These are phyloP conservation scores for Sanghuangporus weigelae DNA, from an alignment of 1,284 basidiomycete species.

Conservation along the genomic window DNA sequence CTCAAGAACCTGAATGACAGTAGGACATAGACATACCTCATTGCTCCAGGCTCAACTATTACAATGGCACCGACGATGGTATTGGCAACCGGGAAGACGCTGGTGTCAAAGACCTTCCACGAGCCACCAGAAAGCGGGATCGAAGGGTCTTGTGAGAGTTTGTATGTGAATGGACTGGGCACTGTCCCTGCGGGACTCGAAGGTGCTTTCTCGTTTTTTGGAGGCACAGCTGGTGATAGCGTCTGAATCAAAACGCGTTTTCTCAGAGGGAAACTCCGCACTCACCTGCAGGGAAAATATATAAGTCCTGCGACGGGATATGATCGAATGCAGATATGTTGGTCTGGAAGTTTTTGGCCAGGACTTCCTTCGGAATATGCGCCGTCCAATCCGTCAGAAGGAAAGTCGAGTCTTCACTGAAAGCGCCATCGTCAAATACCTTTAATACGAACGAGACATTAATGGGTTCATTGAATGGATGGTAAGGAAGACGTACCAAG, in stretches of 20 bases:
- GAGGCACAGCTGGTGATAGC: slow-evolving; percentile 30
- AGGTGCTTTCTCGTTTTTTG: slow-evolving; percentile 35
- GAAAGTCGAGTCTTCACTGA: slow-evolving; percentile 67
- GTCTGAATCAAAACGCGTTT: slow-evolving; percentile 41
- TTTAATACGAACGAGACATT: slow-evolving; percentile 22
- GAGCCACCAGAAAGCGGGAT: slow-evolving; percentile 53
- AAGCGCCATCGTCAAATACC: slow-evolving; percentile 61
- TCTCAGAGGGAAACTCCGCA: slow-evolving; percentile 23
- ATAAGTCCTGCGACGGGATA: slow-evolving; percentile 54
- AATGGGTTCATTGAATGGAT: neutral
- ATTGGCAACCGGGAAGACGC: slow-evolving; percentile 44
- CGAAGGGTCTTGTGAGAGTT: slow-evolving; percentile 45
- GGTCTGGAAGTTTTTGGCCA: slow-evolving; percentile 67
- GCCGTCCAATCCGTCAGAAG: slow-evolving; percentile 63
- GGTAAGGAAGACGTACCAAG: slow-evolving; percentile 35
- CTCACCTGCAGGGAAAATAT: slow-evolving; percentile 59
- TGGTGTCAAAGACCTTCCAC: slow-evolving; percentile 59
- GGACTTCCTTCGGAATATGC: slow-evolving; percentile 56
- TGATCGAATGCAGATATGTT: slow-evolving; percentile 49
- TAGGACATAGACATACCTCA: slow-evolving; percentile 37
- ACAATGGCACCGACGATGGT: slow-evolving; percentile 65
- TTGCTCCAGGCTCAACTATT: slow-evolving; percentile 60
- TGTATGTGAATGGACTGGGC: slow-evolving; percentile 48
- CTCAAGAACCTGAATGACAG: neutral
- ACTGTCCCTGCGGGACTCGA: slow-evolving; percentile 48